Base-by-base conservation (phyloP, 202 grass and related monocot species). In the Alloteropsis angusta region DNA sequence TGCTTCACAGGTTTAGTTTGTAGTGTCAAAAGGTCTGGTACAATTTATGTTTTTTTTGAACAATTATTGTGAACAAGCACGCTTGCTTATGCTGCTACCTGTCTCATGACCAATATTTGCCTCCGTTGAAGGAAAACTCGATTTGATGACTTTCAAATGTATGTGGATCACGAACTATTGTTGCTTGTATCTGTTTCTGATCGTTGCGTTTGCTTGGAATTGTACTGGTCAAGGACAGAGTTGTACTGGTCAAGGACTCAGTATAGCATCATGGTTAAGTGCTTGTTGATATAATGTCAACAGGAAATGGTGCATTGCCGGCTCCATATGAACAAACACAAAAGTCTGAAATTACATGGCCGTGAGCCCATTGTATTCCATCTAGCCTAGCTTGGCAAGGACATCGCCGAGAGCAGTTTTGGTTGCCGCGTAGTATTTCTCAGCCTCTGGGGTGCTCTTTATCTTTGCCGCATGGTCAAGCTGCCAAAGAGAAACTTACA, bases 391-490 rank as follows among this genome's bases (percentile, higher is more conserved):
- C 80, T 96, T 99, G 23, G 92, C 46, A 35, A 99, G 71, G 64
- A 99, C 90, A 78, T 99, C 86, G 10, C 85, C 53, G 32, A 99
- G 80, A 56, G 57, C 78, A 37, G 88, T 59, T 86, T 84, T 89
- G 64, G 96, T 95, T 5, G 61, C 62, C 4, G 84, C 76, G 46
- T 58, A 99, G 72, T 45, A 96, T 36, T 99, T 99, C 72, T 96
- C 90, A 2, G 96, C 96, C 72, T 96, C 71, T 9, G 75, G 1
- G 21, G 86, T 36, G 86, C 92, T 99, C 92, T 99, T 99, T 47
- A 96, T 89, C 88, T 99, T 99, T 5, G 96, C 96, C 9, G 96
- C 96, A 64, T 93, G 88, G 85, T 99, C 89, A 75, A 99, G 96
- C 96, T 99, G 89, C 77, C 48, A 72, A 58, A 28, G 1, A 35